Evolutionary conservation across 2,329 filamentous ascomycete genomes (phyloP).

Genomic region (Aspergillus terreus): DNA sequence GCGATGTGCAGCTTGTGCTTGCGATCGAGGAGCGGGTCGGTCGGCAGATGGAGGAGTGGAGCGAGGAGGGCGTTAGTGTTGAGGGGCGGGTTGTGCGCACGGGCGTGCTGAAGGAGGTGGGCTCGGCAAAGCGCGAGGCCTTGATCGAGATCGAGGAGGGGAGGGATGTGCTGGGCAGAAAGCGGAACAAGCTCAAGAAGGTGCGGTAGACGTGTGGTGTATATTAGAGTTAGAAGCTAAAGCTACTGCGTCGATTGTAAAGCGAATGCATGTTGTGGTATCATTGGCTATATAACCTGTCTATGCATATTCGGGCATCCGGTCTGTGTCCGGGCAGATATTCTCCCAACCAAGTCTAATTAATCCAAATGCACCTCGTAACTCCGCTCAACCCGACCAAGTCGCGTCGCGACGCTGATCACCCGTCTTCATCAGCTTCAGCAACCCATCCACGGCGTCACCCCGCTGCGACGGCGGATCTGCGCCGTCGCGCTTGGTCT

Average conservation of each 20-base stretch:
- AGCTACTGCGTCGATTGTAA: not conserved
- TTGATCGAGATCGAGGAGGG: slow-evolving; percentile 87
- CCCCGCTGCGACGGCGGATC: slow-evolving; percentile 30
- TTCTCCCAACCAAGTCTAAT: too few species aligned
- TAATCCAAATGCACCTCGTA: too few species aligned
- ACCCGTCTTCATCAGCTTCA: slow-evolving; percentile 38
- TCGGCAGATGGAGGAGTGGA: slow-evolving; percentile 76
- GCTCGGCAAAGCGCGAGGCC: slow-evolving; percentile 94
- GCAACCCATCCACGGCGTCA: slow-evolving; percentile 36
- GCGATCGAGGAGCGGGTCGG: slow-evolving; percentile 82
- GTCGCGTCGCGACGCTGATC: slow-evolving; percentile 23
- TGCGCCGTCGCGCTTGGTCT: not conserved
- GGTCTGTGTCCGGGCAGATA: too few species aligned
- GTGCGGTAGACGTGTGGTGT: slow-evolving; percentile 23
- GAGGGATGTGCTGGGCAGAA: slow-evolving; percentile 85
- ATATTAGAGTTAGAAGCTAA: not conserved
- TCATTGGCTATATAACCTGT: not conserved
- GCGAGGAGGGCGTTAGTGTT: slow-evolving; percentile 89
- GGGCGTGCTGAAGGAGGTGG: slow-evolving; percentile 74
- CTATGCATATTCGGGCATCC: too few species aligned
- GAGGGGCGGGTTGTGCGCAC: slow-evolving; percentile 84
- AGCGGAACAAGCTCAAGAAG: slow-evolving; percentile 48
- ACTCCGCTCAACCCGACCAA: slow-evolving; percentile 10
- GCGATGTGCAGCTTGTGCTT: slow-evolving; percentile 85
- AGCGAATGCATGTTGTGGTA: not conserved